A percentile compares a stretch with the other conserved stretches of the same genome.
Conservation (phyloP, 768 basidiomycete species). For the Pisolithus microcarpus region DNA sequence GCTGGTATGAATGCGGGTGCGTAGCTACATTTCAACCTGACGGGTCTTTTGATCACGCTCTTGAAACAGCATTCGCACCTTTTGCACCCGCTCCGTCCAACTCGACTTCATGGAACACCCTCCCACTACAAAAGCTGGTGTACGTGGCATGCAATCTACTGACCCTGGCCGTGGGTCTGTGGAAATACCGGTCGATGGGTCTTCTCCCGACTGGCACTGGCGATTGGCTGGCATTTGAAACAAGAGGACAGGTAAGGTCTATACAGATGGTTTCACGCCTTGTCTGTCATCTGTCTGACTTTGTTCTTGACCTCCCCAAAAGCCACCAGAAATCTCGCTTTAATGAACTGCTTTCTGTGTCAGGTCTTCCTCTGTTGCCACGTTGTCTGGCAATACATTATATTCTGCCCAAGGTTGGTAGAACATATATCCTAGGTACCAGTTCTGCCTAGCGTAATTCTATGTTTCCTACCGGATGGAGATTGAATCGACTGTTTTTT, state of each 20-base stretch:
- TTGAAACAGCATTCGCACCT: slow-evolving; percentile 59
- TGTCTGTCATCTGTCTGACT: background rate
- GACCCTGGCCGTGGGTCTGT: slow-evolving; percentile 79
- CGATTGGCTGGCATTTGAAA: slow-evolving; percentile 94
- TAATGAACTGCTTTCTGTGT: slow-evolving; percentile 12
- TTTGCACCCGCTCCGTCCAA: slow-evolving; percentile 45
- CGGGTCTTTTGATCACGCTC: background rate
- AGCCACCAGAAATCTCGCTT: slow-evolving; percentile 43
- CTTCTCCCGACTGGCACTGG: slow-evolving; percentile 84
- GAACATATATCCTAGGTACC: slow-evolving; percentile 13
- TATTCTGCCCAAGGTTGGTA: slow-evolving; percentile 5
- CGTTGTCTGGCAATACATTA: slow-evolving; percentile 11
- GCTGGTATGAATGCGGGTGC: slow-evolving; percentile 71
- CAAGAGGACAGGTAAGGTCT: slow-evolving; percentile 49
- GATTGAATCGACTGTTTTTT: background rate
- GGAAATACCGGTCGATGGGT: slow-evolving; percentile 93
- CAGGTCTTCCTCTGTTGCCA: background rate
- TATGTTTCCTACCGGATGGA: slow-evolving; percentile 9
- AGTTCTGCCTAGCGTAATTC: slow-evolving; percentile 9
- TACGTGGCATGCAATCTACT: slow-evolving; percentile 69
- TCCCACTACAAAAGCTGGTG: slow-evolving; percentile 63
- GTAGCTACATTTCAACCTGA: slow-evolving; percentile 16
- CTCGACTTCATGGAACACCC: slow-evolving; percentile 40
- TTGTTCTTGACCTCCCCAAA: background rate
- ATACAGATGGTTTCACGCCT: background rate